These are phyloP conservation scores for Aschersonia sp. DNA, from an alignment of 2,329 filamentous ascomycete genomes.

Conservation along the genomic window DNA sequence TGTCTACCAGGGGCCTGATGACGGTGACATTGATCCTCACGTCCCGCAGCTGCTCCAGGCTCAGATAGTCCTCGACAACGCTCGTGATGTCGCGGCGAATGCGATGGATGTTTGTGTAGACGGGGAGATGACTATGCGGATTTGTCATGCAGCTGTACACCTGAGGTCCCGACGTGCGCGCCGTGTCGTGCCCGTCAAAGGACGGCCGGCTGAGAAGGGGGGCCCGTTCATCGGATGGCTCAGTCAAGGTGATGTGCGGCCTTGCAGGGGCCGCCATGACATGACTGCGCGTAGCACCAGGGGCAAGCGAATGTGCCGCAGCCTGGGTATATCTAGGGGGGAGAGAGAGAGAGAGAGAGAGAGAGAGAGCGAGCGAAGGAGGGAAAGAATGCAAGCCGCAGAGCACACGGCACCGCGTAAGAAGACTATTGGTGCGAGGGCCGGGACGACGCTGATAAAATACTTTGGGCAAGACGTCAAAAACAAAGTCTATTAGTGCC, in stretches of 20 bases:
- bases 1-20: slow-evolving; percentile 69
- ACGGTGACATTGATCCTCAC: slow-evolving; percentile 71
- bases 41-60: slow-evolving; percentile 62
- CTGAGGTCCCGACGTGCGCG: slow-evolving; percentile 14
- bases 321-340: too few relatives aligned
- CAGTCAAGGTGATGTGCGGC: slow-evolving; percentile 17
- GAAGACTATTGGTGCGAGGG: neutral
- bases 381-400: neutral
- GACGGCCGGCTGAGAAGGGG: slow-evolving; percentile 19
- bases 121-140: slow-evolving; percentile 47
- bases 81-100: slow-evolving; percentile 49
- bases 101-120: slow-evolving; percentile 66
- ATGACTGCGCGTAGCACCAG: neutral
- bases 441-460: too few relatives aligned
- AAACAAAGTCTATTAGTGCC: neutral
- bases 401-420: neutral
- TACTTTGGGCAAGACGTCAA: neutral
- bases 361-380: neutral
- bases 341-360: too few relatives aligned
- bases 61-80: slow-evolving; percentile 49
- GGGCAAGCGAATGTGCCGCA: too few relatives aligned
- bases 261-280: slow-evolving; percentile 9
- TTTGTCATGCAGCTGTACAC: slow-evolving; percentile 41
- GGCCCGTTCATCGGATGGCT: slow-evolving; percentile 15
- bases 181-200: slow-evolving; percentile 13